These are phyloP conservation scores for Vigna nakashimae DNA, from an alignment of 306 rosid genomes.

Conservation along the genomic window DNA sequence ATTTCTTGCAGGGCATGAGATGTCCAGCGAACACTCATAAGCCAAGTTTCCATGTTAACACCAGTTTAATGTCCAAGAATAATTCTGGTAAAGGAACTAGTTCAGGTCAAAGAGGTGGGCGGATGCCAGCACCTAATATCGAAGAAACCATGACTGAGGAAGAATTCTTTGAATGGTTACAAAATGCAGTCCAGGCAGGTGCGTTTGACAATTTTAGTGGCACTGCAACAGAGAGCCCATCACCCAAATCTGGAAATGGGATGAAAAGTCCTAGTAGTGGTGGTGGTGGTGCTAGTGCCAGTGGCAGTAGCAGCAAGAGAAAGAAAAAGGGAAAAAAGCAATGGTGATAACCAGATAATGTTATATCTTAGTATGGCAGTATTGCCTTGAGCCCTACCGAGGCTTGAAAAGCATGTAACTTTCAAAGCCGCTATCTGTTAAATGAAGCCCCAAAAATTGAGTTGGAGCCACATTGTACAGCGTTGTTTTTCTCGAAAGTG, in stretches of 20 bases:
- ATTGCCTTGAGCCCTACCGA: conserved; percentile 44
- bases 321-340: conserved; percentile 90
- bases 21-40: conserved; percentile 92
- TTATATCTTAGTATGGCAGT: conserved; percentile 34
- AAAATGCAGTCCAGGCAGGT: conserved; percentile 82
- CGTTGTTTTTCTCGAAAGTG: conserved; percentile 29
- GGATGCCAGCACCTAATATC: conserved; percentile 63
- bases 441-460: conserved; percentile 46
- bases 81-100: conserved; percentile 72
- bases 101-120: conserved; percentile 81
- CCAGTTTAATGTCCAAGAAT: conserved; percentile 75
- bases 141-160: conserved; percentile 93
- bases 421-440: conserved; percentile 46
- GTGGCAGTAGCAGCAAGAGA: conserved; percentile 56
- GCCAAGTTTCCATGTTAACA: conserved; percentile 97
- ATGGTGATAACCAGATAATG: conserved; percentile 56
- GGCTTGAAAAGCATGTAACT: conserved; percentile 41
- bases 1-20: conserved; percentile 87
- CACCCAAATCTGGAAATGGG: conserved; percentile 62
- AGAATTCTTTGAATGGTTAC: conserved; percentile 92
- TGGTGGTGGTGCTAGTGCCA: conserved; percentile 44
- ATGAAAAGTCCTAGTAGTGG: conserved; percentile 54
- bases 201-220: conserved; percentile 62
- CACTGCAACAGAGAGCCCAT: conserved; percentile 66
- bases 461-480: conserved; percentile 57